A percentile compares a stretch with the other conserved stretches of the same genome.
phyloP scores from a whole-genome alignment of 345 rosid genomes.

The Excoecaria cochinchinensis region DNA sequence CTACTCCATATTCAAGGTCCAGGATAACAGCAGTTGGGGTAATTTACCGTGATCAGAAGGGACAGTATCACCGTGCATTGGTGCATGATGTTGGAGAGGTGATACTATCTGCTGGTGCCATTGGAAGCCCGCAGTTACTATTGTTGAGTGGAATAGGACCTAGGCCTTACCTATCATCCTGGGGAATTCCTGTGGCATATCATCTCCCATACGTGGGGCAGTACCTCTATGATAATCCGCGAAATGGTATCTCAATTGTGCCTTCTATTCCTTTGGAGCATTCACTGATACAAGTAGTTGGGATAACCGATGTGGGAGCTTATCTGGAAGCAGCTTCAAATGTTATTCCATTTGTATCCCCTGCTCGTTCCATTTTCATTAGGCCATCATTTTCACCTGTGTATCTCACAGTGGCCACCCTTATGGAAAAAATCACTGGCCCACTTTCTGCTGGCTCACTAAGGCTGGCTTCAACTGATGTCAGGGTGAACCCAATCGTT shows the following conservation, averaged over 20 bases:
- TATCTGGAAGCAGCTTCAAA: slow-evolving; percentile 84
- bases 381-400: slow-evolving; percentile 58
- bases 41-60: slow-evolving; percentile 62
- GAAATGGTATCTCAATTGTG: slow-evolving; percentile 81
- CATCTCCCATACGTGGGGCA: slow-evolving; percentile 76
- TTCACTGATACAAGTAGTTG: slow-evolving; percentile 85
- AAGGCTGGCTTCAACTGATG: slow-evolving; percentile 83
- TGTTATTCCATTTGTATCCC: slow-evolving; percentile 62
- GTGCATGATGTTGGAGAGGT: slow-evolving; percentile 73
- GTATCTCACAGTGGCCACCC: slow-evolving; percentile 76
- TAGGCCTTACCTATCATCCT: slow-evolving; percentile 73
- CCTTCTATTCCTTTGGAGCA: slow-evolving; percentile 76
- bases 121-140: slow-evolving; percentile 86
- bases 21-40: slow-evolving; percentile 62
- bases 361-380: slow-evolving; percentile 54
- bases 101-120: slow-evolving; percentile 75
- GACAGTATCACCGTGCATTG: slow-evolving; percentile 77
- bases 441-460: slow-evolving; percentile 70
- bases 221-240: slow-evolving; percentile 70
- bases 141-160: slow-evolving; percentile 85
- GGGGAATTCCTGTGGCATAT: slow-evolving; percentile 83
- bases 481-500: slow-evolving; percentile 72
- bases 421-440: slow-evolving; percentile 74
- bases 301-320: slow-evolving; percentile 67
- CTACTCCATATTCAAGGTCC: slow-evolving; percentile 37